Base-by-base conservation (phyloP, 805 yeast species). In the Pichia scutulata region DNA sequence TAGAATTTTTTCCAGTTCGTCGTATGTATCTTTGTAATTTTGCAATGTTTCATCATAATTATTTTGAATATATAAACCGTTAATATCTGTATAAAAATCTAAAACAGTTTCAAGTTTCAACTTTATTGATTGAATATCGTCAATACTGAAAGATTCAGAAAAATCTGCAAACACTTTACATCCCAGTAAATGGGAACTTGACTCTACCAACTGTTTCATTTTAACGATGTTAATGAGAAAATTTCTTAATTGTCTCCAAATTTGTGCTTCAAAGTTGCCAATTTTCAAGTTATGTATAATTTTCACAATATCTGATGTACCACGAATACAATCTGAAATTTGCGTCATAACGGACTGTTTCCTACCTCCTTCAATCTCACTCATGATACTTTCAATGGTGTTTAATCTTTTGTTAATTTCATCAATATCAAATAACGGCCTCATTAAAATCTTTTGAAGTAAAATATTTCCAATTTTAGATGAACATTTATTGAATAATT, bases 61-160 rank as follows among this genome's bases (percentile, higher is more conserved):
- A 36, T 66, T 65, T 22, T 49, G 53, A 14, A 73, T 62, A 2
- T 58, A 56, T 1, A 67, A 53, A 12, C 59, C 56, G 5, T 64
- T 60, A 16, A 57, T 56, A 12, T 62, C 66, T 1, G 52, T 48
- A n/a, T 65, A 73, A 50, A 70, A 63, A 54, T 75, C 77, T 41
- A 72, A 64, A 13, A 57, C 60, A 23, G 42, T 47, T 24, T 65
- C 63, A 36, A 67, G 55, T 45, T 51, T 55, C 41, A 46, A 39
- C 9, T 55, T 43, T 2, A 66, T 33, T 4, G 39, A 26, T 4
- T 50, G 44, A 1, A 67, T 30, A 1, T 28, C 16, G 1, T 50
- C 44, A 1, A 45, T 3, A 24, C 59, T 55, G 3, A 63, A 47
- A 0, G 44, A 24, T 2, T 57, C 47, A 2, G 47, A 7, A n/a